These are phyloP conservation scores for Lepidium africanum DNA, from an alignment of 345 rosid genomes.

Conservation along the genomic window DNA sequence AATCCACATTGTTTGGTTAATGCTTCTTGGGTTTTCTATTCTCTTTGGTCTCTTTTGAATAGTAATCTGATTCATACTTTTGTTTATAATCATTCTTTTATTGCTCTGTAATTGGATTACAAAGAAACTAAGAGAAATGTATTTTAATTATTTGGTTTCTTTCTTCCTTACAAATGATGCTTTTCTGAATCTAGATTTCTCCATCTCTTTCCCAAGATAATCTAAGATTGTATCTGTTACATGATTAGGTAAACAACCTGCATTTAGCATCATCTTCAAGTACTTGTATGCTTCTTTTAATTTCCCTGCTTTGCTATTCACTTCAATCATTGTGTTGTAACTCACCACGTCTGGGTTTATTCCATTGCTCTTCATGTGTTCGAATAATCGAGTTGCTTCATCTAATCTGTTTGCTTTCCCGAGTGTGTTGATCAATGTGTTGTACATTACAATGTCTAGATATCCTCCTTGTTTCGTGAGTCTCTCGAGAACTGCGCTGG, in stretches of 20 bases:
- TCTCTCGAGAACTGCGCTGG: conserved; percentile 59
- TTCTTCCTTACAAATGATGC: conserved; percentile 46
- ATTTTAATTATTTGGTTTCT: conserved; percentile 12
- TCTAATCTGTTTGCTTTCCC: conserved; percentile 76
- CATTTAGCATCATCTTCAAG: conserved; percentile 69
- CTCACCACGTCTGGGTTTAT: conserved; percentile 77
- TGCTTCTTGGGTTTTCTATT: conserved; percentile 78
- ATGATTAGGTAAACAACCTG: conserved; percentile 68
- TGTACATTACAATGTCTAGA: conserved; percentile 85
- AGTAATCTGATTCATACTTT: neutral
- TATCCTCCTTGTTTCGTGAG: conserved; percentile 74
- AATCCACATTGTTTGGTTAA: conserved; percentile 87
- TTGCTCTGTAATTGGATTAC: neutral
- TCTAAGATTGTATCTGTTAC: conserved; percentile 81
- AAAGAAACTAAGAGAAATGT: neutral
- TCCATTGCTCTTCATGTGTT: conserved; percentile 70
- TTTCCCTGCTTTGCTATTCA: conserved; percentile 71
- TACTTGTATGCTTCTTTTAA: conserved; percentile 71
- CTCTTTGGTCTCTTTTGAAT: conserved; percentile 64
- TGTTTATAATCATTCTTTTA: conserved; percentile 4
- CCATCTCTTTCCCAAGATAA: conserved; percentile 74
- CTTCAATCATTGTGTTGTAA: conserved; percentile 76
- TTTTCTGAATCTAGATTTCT: conserved; percentile 52
- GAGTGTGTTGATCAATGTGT: conserved; percentile 70
- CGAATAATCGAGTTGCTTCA: conserved; percentile 61